Evolutionary conservation across 177 flowering plant species (phyloP), one percentile per base, ranked within the genome.

Genomic region (Vitis hybrid): DNA sequence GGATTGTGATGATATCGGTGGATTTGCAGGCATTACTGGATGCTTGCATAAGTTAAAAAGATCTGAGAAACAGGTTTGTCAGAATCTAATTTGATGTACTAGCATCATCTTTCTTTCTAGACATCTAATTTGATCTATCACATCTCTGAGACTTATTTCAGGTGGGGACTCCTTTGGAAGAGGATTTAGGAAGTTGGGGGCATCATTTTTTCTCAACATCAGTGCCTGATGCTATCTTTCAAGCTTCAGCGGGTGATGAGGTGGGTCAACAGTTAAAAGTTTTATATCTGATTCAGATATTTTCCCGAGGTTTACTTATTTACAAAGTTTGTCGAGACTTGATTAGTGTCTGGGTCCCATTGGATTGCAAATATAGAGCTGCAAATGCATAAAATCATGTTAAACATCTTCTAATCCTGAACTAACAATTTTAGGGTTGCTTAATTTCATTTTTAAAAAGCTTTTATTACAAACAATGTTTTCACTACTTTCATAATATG

Each of bases 231-330:
- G 65, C 79, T 64, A 87, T 91, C 73, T 76, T 96, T 57, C 97
- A 90, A 83, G 94, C 97, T 76, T 88, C 99, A 60, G 98, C 98
- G 61, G 98, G 99, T 65, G 89, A 94, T 56, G 97, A 96, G 95
- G 98, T 94, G 52, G 50, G 71, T 10, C 52, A 15, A 47, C 19
- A 28, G 15, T 62, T 58, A 7, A 15, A 4, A 6, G 55, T 54
- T 19, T 64, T 54, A 47, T n/a, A 55, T 54, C 13, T 52, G 12
- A 11, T 24, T 11, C 18, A 3, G 22, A 15, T 12, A 20, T 24
- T 1, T 62, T 31, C 28, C 49, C 1, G 28, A 7, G 3, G 4
- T 9, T 7, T 51, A 7, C 50, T 12, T 55, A 38, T 5, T 38
- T 1, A 24, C 5, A 24, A 38, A 38, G 2, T 38, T 38, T 38